phyloP scores from a whole-genome alignment of 176 grass and related monocot genomes.

The Musa beccarii region DNA sequence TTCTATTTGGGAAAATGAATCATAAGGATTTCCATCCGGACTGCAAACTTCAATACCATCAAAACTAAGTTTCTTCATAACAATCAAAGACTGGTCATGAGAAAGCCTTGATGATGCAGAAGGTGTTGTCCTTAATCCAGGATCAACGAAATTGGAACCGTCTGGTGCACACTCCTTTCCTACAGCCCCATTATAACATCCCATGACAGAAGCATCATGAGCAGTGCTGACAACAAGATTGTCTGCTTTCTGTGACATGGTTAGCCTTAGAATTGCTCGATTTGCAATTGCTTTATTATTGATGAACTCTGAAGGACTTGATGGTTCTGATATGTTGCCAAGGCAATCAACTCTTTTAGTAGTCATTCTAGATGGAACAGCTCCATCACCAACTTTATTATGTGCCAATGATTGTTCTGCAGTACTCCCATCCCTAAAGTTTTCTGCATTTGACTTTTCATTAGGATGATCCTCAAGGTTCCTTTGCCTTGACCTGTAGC shows the following conservation, averaged over 20 bases:
- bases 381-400: background rate
- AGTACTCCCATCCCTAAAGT: constrained; percentile 14
- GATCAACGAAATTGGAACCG: background rate
- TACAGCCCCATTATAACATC: background rate
- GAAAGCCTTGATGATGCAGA: background rate
- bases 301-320: background rate
- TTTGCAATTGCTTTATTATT: background rate
- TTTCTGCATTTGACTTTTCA: constrained; percentile 23
- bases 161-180: background rate
- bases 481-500: constrained; percentile 57
- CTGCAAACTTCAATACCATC: background rate
- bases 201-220: background rate
- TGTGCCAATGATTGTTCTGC: background rate
- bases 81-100: background rate
- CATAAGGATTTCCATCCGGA: background rate
- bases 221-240: background rate
- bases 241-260: background rate
- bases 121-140: background rate
- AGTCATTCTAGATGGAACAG: background rate
- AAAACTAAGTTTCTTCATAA: background rate
- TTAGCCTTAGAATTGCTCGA: background rate
- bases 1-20: background rate
- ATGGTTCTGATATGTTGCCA: background rate
- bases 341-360: background rate
- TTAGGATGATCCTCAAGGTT: constrained; percentile 26